Percentiles rank a stretch among this genome's conserved stretches.
Evolutionary conservation across 176 grass and related monocot species (phyloP).

Genomic region (Zizania latifolia): DNA sequence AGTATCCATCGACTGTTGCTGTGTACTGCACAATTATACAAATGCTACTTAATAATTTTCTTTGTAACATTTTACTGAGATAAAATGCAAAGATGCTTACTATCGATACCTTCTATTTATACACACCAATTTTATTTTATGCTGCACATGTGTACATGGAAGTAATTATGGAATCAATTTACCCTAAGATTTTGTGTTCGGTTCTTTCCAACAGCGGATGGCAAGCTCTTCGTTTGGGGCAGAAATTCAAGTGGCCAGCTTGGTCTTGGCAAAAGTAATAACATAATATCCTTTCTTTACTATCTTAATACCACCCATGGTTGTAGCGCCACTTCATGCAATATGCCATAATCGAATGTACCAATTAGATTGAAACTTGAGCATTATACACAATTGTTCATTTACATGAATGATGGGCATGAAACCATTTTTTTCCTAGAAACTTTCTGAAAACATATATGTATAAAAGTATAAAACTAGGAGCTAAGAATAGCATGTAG

Average conservation of each 20-base stretch:
- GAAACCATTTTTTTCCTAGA: background rate
- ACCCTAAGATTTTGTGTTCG: conserved; percentile 4
- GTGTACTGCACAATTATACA: background rate
- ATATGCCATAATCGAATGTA: conserved; percentile 2
- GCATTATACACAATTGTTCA: background rate
- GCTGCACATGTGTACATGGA: background rate
- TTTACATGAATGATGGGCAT: background rate
- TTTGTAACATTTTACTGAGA: background rate
- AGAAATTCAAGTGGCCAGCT: conserved; percentile 93
- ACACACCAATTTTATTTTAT: background rate
- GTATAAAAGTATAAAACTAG: background rate
- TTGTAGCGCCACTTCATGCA: conserved; percentile 5
- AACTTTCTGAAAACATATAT: conserved; percentile 1
- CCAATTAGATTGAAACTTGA: background rate
- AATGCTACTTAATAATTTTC: background rate
- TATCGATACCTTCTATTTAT: background rate
- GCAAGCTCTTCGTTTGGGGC: conserved; percentile 83
- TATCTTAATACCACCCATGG: conserved; percentile 2
- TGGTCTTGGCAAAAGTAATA: conserved; percentile 92
- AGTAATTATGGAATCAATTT: background rate
- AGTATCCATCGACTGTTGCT: background rate
- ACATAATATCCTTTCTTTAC: background rate
- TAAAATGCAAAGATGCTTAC: background rate
- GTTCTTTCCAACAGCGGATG: conserved; percentile 43
- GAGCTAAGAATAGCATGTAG: background rate